Conservation (phyloP, 2,329 filamentous ascomycete species). For the Penicillium sp. region DNA sequence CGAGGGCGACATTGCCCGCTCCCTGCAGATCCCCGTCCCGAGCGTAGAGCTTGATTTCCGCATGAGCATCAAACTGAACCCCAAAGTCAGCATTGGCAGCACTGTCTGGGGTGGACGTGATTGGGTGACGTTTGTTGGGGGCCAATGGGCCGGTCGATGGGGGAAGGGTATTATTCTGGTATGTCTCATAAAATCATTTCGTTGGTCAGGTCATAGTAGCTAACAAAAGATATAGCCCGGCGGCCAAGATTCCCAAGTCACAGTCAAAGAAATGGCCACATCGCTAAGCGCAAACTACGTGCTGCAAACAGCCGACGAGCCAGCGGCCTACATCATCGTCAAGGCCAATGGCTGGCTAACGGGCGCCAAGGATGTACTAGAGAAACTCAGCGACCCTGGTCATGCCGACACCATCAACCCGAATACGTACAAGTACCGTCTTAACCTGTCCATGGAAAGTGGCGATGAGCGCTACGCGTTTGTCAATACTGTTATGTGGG, state of each 20-base stretch:
- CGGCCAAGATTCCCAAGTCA: conserved; percentile 48
- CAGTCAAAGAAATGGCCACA: conserved; percentile 46
- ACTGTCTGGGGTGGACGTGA: conserved; percentile 49
- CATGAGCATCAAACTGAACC: conserved; percentile 52
- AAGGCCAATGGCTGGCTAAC: conserved; percentile 48
- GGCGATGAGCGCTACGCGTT: conserved; percentile 49
- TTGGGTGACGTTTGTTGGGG: conserved; percentile 50
- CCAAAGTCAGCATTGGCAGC: conserved; percentile 44
- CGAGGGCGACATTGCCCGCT: conserved; percentile 47
- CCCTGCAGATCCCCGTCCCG: conserved; percentile 45
- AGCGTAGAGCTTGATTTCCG: conserved; percentile 50
- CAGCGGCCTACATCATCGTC: conserved; percentile 46
- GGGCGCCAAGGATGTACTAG: conserved; percentile 46
- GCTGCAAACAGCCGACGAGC: conserved; percentile 50
- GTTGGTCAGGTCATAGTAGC: neutral
- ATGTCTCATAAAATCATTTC: conserved; percentile 9
- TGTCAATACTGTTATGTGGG: conserved; percentile 49
- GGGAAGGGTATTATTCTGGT: conserved; percentile 50
- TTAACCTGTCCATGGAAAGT: conserved; percentile 47
- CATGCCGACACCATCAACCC: conserved; percentile 46
- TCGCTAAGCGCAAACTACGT: conserved; percentile 44
- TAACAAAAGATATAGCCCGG: conserved; percentile 36
- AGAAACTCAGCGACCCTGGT: conserved; percentile 43
- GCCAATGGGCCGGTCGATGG: conserved; percentile 51
- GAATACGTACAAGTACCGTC: conserved; percentile 47